Evolutionary conservation across 768 basidiomycete species (phyloP).

Genomic region (Suillus subaureus): DNA sequence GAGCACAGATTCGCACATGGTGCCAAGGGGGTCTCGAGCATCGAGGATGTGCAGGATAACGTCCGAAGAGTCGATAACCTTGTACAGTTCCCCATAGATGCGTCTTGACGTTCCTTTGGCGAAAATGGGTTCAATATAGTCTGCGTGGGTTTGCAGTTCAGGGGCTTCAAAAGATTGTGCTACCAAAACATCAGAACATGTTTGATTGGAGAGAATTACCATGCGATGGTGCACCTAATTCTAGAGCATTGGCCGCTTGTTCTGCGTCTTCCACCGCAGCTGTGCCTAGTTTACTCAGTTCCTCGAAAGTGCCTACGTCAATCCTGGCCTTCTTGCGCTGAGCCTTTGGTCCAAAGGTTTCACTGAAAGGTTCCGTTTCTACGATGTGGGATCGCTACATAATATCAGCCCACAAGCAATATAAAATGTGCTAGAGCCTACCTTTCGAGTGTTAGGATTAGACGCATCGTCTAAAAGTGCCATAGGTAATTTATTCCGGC

Average conservation of each 20-base stretch:
- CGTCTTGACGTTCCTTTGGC: constrained; percentile 93
- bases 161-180: not conserved
- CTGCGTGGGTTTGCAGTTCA: constrained; percentile 61
- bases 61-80: constrained; percentile 98
- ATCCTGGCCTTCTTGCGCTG: constrained; percentile 89
- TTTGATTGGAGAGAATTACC: not conserved
- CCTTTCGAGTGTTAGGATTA: constrained; percentile 81
- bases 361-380: constrained; percentile 91
- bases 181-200: not conserved
- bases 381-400: constrained; percentile 86
- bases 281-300: constrained; percentile 70
- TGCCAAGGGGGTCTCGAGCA: constrained; percentile 93
- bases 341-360: constrained; percentile 95
- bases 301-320: constrained; percentile 90
- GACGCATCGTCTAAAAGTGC: constrained; percentile 88
- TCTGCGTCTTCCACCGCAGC: constrained; percentile 59
- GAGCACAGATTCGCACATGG: constrained; percentile 91
- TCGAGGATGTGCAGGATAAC: constrained; percentile 95
- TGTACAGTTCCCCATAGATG: constrained; percentile 98
- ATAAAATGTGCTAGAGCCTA: constrained; percentile 23
- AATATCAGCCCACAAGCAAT: constrained; percentile 3
- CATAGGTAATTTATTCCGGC: constrained; percentile 97
- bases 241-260: constrained; percentile 39
- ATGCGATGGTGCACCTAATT: constrained; percentile 38
- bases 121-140: constrained; percentile 88